Percentiles rank a stretch among this genome's conserved stretches.
These are phyloP conservation scores for Cercospora beticola DNA, from an alignment of 2,329 filamentous ascomycete species.

Conservation along the genomic window DNA sequence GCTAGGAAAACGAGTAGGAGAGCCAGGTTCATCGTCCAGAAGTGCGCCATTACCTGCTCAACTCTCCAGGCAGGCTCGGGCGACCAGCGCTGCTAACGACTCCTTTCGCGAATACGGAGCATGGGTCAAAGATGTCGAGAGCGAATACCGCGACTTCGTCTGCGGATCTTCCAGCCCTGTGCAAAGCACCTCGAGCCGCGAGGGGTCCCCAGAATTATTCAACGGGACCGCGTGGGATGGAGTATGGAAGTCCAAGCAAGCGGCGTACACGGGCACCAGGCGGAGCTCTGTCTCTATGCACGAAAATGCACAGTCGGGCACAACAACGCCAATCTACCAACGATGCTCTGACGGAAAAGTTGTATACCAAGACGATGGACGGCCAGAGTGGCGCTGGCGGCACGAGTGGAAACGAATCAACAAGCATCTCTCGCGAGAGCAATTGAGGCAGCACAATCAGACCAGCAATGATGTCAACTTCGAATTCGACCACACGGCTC, in stretches of 20 bases:
- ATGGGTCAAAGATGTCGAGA: constrained; percentile 4
- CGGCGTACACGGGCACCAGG: background rate
- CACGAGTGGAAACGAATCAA: constrained; percentile 16
- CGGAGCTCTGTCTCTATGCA: background rate
- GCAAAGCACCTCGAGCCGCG: background rate
- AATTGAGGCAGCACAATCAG: background rate
- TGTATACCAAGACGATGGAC: constrained; percentile 12
- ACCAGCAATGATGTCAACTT: background rate
- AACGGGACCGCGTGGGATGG: constrained; percentile 1
- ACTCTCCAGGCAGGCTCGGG: background rate
- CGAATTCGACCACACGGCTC: background rate
- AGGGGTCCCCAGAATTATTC: background rate
- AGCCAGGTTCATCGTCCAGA: background rate
- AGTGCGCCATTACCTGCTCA: background rate
- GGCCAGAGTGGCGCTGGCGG: constrained; percentile 15
- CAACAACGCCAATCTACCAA: constrained; percentile 5
- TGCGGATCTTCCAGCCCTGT: background rate
- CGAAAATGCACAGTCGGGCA: background rate
- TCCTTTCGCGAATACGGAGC: background rate
- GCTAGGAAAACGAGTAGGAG: constrained; percentile 13
- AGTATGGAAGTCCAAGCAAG: background rate
- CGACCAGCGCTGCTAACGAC: background rate
- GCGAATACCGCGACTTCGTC: constrained; percentile 10
- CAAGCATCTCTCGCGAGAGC: constrained; percentile 4
- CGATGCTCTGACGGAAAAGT: constrained; percentile 14